Evolutionary conservation across 2,329 filamentous ascomycete species (phyloP).

Genomic region (Diaporthe citri): DNA sequence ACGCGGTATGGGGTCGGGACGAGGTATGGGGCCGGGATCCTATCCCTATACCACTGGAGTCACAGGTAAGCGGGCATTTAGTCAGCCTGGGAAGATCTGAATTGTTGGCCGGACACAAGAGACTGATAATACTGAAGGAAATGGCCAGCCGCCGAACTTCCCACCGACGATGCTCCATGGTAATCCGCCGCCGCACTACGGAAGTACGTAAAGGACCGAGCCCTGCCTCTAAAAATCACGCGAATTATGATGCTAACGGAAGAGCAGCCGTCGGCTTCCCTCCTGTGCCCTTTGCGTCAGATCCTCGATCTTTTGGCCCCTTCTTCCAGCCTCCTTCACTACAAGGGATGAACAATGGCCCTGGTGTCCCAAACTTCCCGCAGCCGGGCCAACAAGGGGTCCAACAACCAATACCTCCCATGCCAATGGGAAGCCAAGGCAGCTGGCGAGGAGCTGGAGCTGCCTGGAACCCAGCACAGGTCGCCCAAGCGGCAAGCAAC

Average conservation of each 20-base stretch:
- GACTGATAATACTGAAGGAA: background rate
- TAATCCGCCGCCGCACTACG: background rate
- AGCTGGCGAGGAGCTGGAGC: background rate
- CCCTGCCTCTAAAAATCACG: too few species aligned
- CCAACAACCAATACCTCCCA: background rate
- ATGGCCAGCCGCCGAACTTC: background rate
- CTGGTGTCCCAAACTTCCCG: too few species aligned
- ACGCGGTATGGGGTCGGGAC: too few species aligned
- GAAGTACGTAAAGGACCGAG: background rate
- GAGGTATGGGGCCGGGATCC: background rate
- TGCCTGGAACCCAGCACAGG: too few species aligned
- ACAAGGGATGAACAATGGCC: background rate
- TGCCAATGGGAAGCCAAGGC: background rate
- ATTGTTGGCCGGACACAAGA: background rate
- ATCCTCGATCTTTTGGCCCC: background rate
- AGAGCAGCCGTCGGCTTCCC: background rate
- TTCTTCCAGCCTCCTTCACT: too few species aligned
- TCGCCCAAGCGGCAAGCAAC: background rate
- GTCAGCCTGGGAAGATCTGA: too few species aligned
- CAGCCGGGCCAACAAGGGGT: background rate
- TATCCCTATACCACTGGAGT: background rate
- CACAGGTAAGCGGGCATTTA: background rate
- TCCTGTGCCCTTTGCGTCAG: rapidly evolving
- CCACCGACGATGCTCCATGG: too few species aligned
- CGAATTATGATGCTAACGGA: background rate